phyloP scores from a whole-genome alignment of 2,329 filamentous ascomycete species.

The Pseudogymnoascus sp. region DNA sequence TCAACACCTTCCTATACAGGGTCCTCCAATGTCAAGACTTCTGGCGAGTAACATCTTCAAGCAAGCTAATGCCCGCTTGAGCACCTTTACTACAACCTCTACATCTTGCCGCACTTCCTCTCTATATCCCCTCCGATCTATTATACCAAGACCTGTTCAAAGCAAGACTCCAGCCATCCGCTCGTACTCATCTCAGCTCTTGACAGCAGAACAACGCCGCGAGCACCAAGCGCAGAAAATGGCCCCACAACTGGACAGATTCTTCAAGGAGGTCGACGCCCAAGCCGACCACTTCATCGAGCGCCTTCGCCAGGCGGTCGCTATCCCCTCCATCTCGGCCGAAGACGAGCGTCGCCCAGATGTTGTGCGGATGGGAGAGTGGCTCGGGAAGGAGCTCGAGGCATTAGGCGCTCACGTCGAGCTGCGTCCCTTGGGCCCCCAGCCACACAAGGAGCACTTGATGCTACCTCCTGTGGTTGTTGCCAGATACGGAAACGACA shows the following conservation, averaged over 20 bases:
- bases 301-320: conserved; percentile 81
- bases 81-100: neutral
- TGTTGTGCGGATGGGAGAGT: conserved; percentile 95
- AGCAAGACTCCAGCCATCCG: neutral
- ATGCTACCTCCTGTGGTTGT: conserved; percentile 89
- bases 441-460: conserved; percentile 82
- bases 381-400: conserved; percentile 74
- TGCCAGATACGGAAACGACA: conserved; percentile 84
- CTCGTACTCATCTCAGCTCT: conserved; percentile 4
- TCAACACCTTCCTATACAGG: conserved; percentile 8
- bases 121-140: neutral
- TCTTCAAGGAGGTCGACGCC: conserved; percentile 85
- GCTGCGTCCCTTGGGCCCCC: conserved; percentile 78
- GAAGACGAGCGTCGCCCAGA: conserved; percentile 82
- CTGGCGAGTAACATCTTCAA: conserved; percentile 8
- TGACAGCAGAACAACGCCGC: conserved; percentile 6
- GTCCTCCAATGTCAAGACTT: conserved; percentile 6
- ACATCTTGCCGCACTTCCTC: neutral
- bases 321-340: conserved; percentile 91
- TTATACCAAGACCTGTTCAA: neutral
- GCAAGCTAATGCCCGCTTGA: conserved; percentile 4
- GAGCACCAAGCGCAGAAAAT: conserved; percentile 56
- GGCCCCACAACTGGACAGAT: conserved; percentile 77
- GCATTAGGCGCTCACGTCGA: conserved; percentile 79
- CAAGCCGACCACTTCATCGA: conserved; percentile 78